A percentile compares a stretch with the other conserved stretches of the same genome.
These are phyloP conservation scores for Antonospora locustae DNA, from an alignment of 371 early-diverging fungal genomes.

Conservation along the genomic window DNA sequence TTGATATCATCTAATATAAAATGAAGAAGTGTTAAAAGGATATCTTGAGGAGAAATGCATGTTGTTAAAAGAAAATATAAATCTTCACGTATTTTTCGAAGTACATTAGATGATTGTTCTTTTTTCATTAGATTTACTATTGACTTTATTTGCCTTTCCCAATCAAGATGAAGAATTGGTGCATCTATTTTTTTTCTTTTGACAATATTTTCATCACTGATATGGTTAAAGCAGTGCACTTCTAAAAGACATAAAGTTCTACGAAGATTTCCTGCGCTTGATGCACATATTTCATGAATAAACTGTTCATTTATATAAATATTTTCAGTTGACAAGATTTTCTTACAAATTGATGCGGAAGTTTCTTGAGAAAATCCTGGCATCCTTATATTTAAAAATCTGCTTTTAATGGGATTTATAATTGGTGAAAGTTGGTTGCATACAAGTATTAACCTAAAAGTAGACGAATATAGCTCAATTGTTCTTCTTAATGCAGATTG, in stretches of 20 bases:
- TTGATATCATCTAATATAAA: conserved; percentile 57
- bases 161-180: conserved; percentile 60
- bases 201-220: conserved; percentile 58
- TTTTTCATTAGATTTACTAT: conserved; percentile 61
- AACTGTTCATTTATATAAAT: conserved; percentile 14
- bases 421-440: conserved; percentile 72
- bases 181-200: conserved; percentile 46
- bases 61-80: conserved; percentile 13
- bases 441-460: conserved; percentile 78
- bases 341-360: conserved; percentile 48
- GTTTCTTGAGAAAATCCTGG: conserved; percentile 64
- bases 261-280: conserved; percentile 67
- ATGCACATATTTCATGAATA: conserved; percentile 57
- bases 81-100: conserved; percentile 62
- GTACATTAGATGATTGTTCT: conserved; percentile 59
- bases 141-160: conserved; percentile 65
- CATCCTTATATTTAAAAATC: conserved; percentile 77
- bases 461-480: conserved; percentile 89
- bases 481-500: conserved; percentile 92
- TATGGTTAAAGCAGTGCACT: conserved; percentile 62
- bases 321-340: conserved; percentile 33
- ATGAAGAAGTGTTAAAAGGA: conserved; percentile 62
- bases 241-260: conserved; percentile 71
- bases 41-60: conserved; percentile 62
- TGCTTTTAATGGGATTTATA: conserved; percentile 79